Conservation (phyloP, 371 early-diverging fungal species). For the Mortierella sp. region DNA sequence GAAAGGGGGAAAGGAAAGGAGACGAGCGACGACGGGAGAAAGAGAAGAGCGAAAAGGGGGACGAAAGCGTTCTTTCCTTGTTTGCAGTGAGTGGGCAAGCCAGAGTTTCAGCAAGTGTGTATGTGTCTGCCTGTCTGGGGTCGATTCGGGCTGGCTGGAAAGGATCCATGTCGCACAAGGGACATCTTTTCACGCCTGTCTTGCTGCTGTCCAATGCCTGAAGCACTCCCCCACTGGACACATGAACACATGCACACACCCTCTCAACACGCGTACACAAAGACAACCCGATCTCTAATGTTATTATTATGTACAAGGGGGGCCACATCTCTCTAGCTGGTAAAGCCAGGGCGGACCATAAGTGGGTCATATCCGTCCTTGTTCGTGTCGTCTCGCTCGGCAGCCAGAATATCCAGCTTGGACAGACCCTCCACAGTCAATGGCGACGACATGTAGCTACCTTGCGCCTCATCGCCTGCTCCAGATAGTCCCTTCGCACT, state of each 20-base stretch:
- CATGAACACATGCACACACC: slow-evolving; percentile 2
- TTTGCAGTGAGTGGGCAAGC: background rate
- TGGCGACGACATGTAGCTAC: background rate
- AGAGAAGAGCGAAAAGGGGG: background rate
- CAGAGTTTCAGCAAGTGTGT: background rate
- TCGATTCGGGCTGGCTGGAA: background rate
- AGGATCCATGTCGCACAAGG: background rate
- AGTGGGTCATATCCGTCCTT: slow-evolving; percentile 55
- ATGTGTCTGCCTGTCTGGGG: background rate
- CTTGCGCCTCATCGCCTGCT: slow-evolving; percentile 12
- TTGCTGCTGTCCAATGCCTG: background rate
- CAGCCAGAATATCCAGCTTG: slow-evolving; percentile 9
- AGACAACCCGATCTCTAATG: background rate
- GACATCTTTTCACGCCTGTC: background rate
- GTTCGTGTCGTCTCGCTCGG: slow-evolving; percentile 30
- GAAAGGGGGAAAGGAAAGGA: background rate
- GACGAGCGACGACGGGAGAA: background rate
- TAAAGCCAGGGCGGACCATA: slow-evolving; percentile 53
- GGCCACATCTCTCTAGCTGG: slow-evolving; percentile 17
- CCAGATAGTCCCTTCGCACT: background rate
- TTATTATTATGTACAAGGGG: background rate
- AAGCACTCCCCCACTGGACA: background rate
- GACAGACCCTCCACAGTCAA: slow-evolving; percentile 1
- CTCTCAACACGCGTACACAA: background rate
- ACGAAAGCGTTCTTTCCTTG: background rate